These are phyloP conservation scores for Puccinia horiana DNA, from an alignment of 1,284 basidiomycete species.

Conservation along the genomic window DNA sequence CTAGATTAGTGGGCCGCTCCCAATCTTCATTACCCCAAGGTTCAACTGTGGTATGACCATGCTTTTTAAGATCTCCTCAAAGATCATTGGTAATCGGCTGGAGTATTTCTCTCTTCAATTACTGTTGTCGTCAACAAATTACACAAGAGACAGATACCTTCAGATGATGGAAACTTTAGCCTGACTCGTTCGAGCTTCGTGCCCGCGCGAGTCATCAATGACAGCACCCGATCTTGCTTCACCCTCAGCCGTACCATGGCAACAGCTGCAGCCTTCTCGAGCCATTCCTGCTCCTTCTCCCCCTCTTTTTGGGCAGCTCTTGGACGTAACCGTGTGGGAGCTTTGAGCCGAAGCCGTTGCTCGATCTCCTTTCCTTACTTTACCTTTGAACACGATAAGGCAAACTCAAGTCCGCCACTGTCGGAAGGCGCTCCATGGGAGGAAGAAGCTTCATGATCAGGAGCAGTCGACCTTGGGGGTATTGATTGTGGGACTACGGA, in stretches of 20 bases:
- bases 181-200: slow-evolving; percentile 37
- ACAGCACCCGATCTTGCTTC: slow-evolving; percentile 39
- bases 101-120: slow-evolving; percentile 46
- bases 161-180: slow-evolving; percentile 47
- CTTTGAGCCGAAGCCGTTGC: slow-evolving; percentile 49
- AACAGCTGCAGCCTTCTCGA: slow-evolving; percentile 46
- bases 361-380: slow-evolving; percentile 50
- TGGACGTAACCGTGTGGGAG: slow-evolving; percentile 47
- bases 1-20: slow-evolving; percentile 38
- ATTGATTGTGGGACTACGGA: neutral
- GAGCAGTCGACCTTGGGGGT: neutral
- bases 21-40: slow-evolving; percentile 48
- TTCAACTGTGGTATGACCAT: slow-evolving; percentile 44
- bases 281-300: slow-evolving; percentile 37
- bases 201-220: slow-evolving; percentile 29
- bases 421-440: neutral
- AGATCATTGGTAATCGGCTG: slow-evolving; percentile 33
- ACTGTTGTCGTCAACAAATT: slow-evolving; percentile 10
- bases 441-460: neutral
- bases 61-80: slow-evolving; percentile 28
- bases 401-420: slow-evolving; percentile 37
- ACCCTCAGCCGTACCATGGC: slow-evolving; percentile 40
- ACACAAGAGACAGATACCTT: no score
- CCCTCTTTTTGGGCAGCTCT: slow-evolving; percentile 42
- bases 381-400: slow-evolving; percentile 47